Conservation (phyloP, 2,329 filamentous ascomycete species). For the Botrytis paeoniae region DNA sequence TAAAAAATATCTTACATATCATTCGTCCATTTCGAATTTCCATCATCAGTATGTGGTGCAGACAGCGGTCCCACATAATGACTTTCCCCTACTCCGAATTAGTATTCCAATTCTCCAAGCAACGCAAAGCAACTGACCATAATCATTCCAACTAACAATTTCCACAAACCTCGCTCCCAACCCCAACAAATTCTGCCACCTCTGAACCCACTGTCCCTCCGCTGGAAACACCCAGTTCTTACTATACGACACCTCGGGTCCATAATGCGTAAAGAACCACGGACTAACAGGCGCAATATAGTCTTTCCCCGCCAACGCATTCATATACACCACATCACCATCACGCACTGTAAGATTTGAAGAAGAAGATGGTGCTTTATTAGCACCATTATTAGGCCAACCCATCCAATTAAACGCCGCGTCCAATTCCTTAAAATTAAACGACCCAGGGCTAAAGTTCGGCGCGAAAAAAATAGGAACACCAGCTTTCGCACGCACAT, state of each 20-base stretch:
- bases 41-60: conserved; percentile 14
- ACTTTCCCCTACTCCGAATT: conserved; percentile 8
- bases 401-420: conserved; percentile 19
- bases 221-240: conserved; percentile 20
- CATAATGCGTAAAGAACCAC: conserved; percentile 19
- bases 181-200: conserved; percentile 5
- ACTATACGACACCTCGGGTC: conserved; percentile 12
- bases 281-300: conserved; percentile 15
- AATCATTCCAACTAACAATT: conserved; percentile 20
- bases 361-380: background rate
- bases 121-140: background rate
- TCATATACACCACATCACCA: conserved; percentile 7
- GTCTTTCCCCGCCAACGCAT: background rate
- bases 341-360: background rate
- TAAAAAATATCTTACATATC: background rate
- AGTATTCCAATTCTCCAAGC: background rate
- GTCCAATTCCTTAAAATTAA: conserved; percentile 8
- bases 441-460: background rate
- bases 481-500: conserved; percentile 38
- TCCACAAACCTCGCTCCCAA: background rate
- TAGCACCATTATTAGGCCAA: conserved; percentile 18
- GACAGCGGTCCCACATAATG: conserved; percentile 15
- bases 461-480: conserved; percentile 23
- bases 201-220: conserved; percentile 2
- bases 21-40: conserved; percentile 18